Evolutionary conservation across 352 stramenopile genomes (phyloP), one percentile per base, ranked within the genome.

Genomic region (Phytophthora chlamydospora): DNA sequence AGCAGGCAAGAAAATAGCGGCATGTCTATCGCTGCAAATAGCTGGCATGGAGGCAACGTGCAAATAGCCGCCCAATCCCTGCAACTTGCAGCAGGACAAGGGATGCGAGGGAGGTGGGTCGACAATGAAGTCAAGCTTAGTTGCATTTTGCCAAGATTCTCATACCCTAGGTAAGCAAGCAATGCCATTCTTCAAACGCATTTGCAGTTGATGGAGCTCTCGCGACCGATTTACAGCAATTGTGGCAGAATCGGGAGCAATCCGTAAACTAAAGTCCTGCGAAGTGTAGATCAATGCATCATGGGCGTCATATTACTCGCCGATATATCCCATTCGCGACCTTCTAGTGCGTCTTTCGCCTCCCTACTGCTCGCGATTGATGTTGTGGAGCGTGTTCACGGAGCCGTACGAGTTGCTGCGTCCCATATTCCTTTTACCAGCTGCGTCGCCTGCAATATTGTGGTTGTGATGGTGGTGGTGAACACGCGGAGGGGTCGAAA

Each of bases 401-500:
- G 62, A 70, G 29, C 62, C 62, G 42, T 72, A 72, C 8, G 63
- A 72, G 52, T 68, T 63, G 50, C 39, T 67, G 31, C 33, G 50
- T 27, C 32, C 19, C 38, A 57, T 40, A 50, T 53, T 52, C 9
- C 55, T n/a, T 19, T 56, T 66, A 24, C 21, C 52, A 9, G 19
- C 31, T 2, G 48, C 8, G 9, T 62, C 63, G 42, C 29, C 43
- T 29, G 42, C 14, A 33, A 13, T 19, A 48, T 41, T 41, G 35
- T 10, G 11, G 12, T 56, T 32, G 16, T 72, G 27, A 35, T 55
- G 50, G 49, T 73, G 76, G n/a, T 71, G 73, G 36, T 79, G 65
- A n/a, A 79, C 41, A 8, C 84, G 79, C 46, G 71, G 68, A 2
- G 83, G 73, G 10, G 79, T 89, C 41, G 74, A 80, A 36, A 91